Conservation (phyloP, 495 filamentous ascomycete species). For the Neurospora pannonica region DNA sequence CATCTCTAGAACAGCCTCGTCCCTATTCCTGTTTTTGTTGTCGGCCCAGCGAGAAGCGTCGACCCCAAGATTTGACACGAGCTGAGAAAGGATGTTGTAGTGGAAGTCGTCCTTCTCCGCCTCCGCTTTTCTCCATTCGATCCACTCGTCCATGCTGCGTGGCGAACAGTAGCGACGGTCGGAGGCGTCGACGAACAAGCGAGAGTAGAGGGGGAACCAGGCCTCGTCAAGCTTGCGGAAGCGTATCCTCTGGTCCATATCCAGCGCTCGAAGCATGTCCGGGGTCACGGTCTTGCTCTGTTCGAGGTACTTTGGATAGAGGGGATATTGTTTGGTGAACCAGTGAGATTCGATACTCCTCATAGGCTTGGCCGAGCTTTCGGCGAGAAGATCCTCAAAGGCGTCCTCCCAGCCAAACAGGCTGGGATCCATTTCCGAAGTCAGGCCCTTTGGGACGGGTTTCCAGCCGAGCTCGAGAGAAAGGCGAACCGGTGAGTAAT, state of each 20-base stretch:
- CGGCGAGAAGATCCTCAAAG: constrained; percentile 32
- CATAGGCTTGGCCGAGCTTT: constrained; percentile 16
- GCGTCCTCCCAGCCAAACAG: constrained; percentile 31
- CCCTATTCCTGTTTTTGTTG: not conserved
- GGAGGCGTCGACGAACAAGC: not conserved
- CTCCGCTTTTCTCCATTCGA: not conserved
- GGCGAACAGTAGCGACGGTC: constrained; percentile 5
- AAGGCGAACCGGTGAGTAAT: constrained; percentile 30
- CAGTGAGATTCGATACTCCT: not conserved
- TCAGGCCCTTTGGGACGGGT: constrained; percentile 18
- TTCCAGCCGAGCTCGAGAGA: constrained; percentile 11
- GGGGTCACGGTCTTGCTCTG: not conserved
- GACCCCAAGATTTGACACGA: not conserved
- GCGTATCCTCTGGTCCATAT: constrained; percentile 6
- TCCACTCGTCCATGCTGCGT: constrained; percentile 15
- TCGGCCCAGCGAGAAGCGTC: not conserved
- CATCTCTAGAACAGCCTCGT: not conserved
- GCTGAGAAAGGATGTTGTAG: not conserved
- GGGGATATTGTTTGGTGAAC: constrained; percentile 2
- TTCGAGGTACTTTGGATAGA: not conserved
- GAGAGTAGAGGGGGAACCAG: constrained; percentile 6
- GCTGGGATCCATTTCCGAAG: constrained; percentile 6
- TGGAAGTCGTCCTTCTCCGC: not conserved
- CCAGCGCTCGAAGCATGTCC: not conserved
- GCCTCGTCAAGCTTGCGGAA: constrained; percentile 5